Conservation (phyloP, 805 yeast genomes). For the Kregervanrija delftensis region DNA sequence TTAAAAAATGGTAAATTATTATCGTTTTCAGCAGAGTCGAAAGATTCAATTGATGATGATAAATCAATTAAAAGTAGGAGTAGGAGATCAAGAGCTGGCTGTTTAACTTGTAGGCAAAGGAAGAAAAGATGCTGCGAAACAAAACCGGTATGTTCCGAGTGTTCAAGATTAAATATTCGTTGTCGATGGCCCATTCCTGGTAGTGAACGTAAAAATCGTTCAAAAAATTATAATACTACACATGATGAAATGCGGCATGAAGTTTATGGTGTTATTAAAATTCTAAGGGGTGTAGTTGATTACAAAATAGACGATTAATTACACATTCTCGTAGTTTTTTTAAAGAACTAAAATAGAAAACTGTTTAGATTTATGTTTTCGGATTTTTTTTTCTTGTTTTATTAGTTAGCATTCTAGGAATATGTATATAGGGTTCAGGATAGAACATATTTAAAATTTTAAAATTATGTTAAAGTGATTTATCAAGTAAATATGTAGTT, state of each 20-base stretch:
- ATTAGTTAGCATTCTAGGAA: too few relatives aligned
- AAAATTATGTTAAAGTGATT: too few relatives aligned
- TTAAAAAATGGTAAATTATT: background rate
- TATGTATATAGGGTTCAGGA: too few relatives aligned
- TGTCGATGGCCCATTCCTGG: constrained; percentile 78
- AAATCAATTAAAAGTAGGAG: constrained; percentile 17
- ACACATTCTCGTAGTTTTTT: background rate
- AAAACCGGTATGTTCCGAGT: constrained; percentile 61
- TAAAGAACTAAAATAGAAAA: too few relatives aligned
- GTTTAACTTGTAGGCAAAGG: constrained; percentile 69
- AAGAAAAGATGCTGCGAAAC: constrained; percentile 75
- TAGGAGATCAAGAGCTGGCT: constrained; percentile 64
- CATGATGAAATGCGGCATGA: constrained; percentile 51
- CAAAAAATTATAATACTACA: constrained; percentile 41
- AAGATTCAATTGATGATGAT: background rate
- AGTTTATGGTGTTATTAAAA: constrained; percentile 51
- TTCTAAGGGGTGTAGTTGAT: constrained; percentile 58
- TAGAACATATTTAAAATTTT: too few relatives aligned
- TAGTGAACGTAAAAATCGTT: constrained; percentile 47
- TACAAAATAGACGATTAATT: constrained; percentile 24
- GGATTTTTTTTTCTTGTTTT: too few relatives aligned
- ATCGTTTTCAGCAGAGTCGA: constrained; percentile 3
- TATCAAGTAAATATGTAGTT: too few relatives aligned
- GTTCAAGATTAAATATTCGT: constrained; percentile 52
- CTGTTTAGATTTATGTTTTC: too few relatives aligned